Evolutionary conservation across 1,284 basidiomycete genomes (phyloP).

Genomic region (Rhizoctonia solani): DNA sequence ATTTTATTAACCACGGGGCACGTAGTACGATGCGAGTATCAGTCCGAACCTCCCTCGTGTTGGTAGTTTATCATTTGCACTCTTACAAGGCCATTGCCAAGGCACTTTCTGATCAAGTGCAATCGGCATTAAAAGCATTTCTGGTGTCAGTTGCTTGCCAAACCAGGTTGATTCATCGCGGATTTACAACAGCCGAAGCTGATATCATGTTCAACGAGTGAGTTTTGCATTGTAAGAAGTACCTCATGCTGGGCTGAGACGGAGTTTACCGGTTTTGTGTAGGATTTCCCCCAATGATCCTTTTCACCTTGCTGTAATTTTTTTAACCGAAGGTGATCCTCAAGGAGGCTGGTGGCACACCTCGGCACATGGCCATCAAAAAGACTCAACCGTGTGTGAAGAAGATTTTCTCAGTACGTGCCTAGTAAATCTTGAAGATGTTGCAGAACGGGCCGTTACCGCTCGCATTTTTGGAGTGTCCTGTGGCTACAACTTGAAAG

Average conservation of each 20-base stretch:
- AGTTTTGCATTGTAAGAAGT: background rate
- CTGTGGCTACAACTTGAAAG: background rate
- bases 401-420: background rate
- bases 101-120: background rate
- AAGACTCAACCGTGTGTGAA: background rate
- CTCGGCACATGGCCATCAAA: background rate
- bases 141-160: slow-evolving; percentile 3
- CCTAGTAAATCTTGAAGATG: background rate
- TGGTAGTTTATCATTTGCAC: slow-evolving; percentile 3
- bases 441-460: background rate
- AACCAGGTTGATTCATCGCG: background rate
- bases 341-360: slow-evolving; percentile 17
- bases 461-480: slow-evolving; percentile 1
- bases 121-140: background rate
- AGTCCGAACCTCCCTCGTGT: background rate
- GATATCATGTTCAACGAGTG: background rate
- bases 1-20: slow-evolving; percentile 8
- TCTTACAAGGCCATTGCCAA: background rate
- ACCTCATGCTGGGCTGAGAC: background rate
- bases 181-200: background rate
- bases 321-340: slow-evolving; percentile 5
- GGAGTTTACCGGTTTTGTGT: background rate
- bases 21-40: background rate
- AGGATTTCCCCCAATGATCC: background rate
- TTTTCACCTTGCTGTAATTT: slow-evolving; percentile 8